Base-by-base conservation (phyloP, 2,329 filamentous ascomycete species). In the Fusarium pseudocircinatum region DNA sequence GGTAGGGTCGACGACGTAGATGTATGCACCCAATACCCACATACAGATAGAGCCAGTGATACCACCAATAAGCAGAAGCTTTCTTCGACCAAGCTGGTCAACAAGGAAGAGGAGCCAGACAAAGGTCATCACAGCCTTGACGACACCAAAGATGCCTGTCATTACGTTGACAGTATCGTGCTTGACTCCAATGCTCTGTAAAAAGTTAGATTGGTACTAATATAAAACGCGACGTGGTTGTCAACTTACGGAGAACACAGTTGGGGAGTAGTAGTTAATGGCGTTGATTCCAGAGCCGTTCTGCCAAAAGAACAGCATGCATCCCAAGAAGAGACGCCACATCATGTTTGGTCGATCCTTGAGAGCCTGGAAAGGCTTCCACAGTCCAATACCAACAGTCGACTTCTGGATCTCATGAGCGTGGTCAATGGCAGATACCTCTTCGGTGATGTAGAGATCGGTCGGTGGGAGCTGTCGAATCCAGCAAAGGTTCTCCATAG, bases 251-350 rank as follows among this genome's bases (percentile, higher is more conserved):
- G 68, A 67, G 20, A 76, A 76, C 28, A 76, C 75, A 10, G 74
- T 76, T 7, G 73, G 74, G 6, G 74, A 76, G 39, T 76, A 76
- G 42, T 76, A 76, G 66, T 76, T 76, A 42, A 76, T 76, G 9
- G 74, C 74, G 14, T 76, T 76, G n/a, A 76, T 76, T 15, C 91
- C 91, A 0, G 85, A 87, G 12, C 89, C 88, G 70, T 92, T 92
- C 79, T 93, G 91, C 86, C 88, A 92, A 72, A 92, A 84, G 84
- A 92, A 92, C 20, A 93, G 83, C 76, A 90, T 87, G 30, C 88
- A 87, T 57, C 90, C 90, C 24, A 92, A 84, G 77, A 91, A 87
- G 71, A 93, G 86, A 47, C 90, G 87, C 80, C 87, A 90, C 63
- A 86, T 85, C 49, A 90, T 92, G 87, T 65, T 76, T 10, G 74